A percentile compares a stretch with the other conserved stretches of the same genome.
phyloP scores from a whole-genome alignment of 2,329 filamentous ascomycete species.

The Pestalotiopsis sp. region DNA sequence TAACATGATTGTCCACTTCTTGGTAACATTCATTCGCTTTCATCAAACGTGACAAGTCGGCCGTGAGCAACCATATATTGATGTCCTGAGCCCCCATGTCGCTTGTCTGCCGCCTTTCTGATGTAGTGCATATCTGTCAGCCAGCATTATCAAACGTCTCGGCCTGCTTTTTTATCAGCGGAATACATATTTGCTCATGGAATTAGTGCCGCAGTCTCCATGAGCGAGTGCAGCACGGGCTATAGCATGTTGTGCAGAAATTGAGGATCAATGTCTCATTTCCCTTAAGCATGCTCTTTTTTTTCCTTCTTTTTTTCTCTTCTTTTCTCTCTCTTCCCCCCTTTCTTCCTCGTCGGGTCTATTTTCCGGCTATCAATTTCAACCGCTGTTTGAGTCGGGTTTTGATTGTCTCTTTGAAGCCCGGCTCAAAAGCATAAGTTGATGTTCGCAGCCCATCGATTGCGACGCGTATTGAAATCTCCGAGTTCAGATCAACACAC shows the following conservation, averaged over 20 bases:
- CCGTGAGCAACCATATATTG: neutral
- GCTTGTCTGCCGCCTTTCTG: neutral
- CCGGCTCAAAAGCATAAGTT: slow-evolving; percentile 6
- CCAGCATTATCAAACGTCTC: neutral
- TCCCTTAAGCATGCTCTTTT: neutral
- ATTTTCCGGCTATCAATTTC: neutral
- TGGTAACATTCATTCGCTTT: slow-evolving; percentile 5
- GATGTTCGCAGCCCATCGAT: slow-evolving; percentile 29
- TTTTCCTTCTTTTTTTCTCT: neutral
- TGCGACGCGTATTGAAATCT: slow-evolving; percentile 30
- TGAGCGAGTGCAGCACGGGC: neutral
- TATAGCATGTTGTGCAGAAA: neutral
- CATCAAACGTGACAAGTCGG: neutral
- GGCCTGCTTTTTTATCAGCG: neutral
- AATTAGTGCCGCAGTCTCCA: neutral
- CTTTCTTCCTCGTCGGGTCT: neutral
- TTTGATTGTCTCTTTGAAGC: neutral
- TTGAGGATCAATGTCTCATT: neutral
- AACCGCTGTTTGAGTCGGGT: neutral
- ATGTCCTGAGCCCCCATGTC: neutral
- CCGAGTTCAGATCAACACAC: slow-evolving; percentile 29
- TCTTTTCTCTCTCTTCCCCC: neutral
- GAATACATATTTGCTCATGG: neutral
- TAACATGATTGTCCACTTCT: slow-evolving; percentile 9
- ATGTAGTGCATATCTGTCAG: neutral